A percentile compares a stretch with the other conserved stretches of the same genome.
Conservation (phyloP, 2,329 filamentous ascomycete species). For the Verruconis gallopava region DNA sequence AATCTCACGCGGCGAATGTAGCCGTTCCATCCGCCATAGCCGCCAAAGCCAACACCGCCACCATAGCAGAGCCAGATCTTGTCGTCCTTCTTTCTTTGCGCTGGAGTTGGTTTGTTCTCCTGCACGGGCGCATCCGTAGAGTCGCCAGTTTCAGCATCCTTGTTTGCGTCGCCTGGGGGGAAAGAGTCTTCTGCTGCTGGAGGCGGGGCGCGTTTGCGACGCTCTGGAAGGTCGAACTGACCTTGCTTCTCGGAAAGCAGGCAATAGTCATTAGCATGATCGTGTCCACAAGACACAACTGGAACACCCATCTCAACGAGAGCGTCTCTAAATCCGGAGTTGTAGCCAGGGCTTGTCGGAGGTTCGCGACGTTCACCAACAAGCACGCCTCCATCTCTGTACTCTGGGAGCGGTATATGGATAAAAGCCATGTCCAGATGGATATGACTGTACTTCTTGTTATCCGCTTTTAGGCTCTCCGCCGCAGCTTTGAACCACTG, state of each 20-base stretch:
- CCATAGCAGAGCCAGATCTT: constrained; percentile 97
- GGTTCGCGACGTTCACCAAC: constrained; percentile 69
- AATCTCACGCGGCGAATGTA: constrained; percentile 75
- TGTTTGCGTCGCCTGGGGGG: not conserved
- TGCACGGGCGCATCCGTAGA: not conserved
- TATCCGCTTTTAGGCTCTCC: constrained; percentile 51
- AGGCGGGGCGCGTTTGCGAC: not conserved
- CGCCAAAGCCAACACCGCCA: constrained; percentile 82
- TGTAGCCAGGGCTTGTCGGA: constrained; percentile 78
- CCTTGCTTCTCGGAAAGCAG: constrained; percentile 43
- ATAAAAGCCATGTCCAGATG: constrained; percentile 97
- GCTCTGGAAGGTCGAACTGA: not conserved
- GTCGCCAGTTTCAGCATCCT: not conserved
- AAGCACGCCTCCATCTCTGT: constrained; percentile 45
- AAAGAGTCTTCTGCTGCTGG: not conserved
- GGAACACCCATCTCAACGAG: constrained; percentile 74
- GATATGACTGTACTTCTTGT: constrained; percentile 69
- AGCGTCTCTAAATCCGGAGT: constrained; percentile 85
- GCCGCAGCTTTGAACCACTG: constrained; percentile 83
- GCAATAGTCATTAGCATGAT: constrained; percentile 97
- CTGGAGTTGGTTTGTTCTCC: not conserved
- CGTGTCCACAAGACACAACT: constrained; percentile 84
- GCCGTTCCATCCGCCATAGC: constrained; percentile 82
- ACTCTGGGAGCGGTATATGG: constrained; percentile 91
- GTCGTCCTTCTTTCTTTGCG: constrained; percentile 21